These are phyloP conservation scores for Amanita subjunquillea DNA, from an alignment of 768 basidiomycete genomes.

Conservation along the genomic window DNA sequence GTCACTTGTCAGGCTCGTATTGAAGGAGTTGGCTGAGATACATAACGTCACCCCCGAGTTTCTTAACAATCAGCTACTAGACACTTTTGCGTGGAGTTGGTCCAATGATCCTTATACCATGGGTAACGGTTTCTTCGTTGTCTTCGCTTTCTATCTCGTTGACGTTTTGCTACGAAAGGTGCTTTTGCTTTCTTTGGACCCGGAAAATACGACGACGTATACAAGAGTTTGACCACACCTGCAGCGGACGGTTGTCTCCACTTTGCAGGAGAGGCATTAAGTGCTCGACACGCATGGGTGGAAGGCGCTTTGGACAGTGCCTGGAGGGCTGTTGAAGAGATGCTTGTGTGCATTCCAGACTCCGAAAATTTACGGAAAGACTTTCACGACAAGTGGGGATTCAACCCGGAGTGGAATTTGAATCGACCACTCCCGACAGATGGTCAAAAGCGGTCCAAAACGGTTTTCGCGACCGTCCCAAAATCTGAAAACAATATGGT, in stretches of 20 bases:
- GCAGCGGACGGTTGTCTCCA: slow-evolving; percentile 15
- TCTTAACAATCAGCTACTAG: neutral
- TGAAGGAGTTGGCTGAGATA: neutral
- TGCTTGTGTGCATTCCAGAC: slow-evolving; percentile 3
- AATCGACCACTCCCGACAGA: neutral
- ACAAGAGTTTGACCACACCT: slow-evolving; percentile 13
- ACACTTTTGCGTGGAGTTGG: neutral
- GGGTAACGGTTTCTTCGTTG: neutral
- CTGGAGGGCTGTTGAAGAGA: slow-evolving; percentile 11
- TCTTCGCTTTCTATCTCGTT: neutral
- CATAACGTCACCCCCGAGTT: neutral
- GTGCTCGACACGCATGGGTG: slow-evolving; percentile 21
- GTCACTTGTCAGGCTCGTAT: neutral
- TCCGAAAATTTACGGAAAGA: too few relatives aligned
- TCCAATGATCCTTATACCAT: neutral
- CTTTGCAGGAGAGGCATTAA: slow-evolving; percentile 27
- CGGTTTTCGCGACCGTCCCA: neutral
- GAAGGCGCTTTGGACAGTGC: slow-evolving; percentile 14
- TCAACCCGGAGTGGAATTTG: neutral
- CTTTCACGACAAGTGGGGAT: neutral
- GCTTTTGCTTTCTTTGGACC: slow-evolving; percentile 25
- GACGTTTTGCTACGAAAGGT: slow-evolving; percentile 11
- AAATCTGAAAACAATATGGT: neutral
- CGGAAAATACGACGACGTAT: slow-evolving; percentile 20
- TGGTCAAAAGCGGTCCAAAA: neutral